These are phyloP conservation scores for Nakaseomyces kungkrabaensis DNA, from an alignment of 1,139 yeast species.

Conservation along the genomic window DNA sequence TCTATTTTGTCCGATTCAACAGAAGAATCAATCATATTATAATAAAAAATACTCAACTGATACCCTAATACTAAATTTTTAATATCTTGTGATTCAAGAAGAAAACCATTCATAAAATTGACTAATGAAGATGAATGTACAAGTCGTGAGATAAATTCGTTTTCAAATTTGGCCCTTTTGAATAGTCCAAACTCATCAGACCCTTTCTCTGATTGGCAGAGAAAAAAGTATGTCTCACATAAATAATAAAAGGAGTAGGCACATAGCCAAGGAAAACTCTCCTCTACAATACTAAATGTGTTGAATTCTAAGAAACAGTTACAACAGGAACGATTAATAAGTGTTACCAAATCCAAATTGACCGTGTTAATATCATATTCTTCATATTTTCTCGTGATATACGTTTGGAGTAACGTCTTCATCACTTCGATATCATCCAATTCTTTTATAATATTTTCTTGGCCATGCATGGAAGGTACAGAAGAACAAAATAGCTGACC, in stretches of 20 bases:
- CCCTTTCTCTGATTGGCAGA: not conserved
- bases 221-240: not conserved
- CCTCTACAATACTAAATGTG: not conserved
- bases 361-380: not conserved
- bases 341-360: not conserved
- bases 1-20: not conserved
- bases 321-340: not conserved
- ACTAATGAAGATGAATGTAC: not conserved
- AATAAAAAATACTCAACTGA: not conserved
- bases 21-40: not conserved
- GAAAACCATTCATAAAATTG: not conserved
- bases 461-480: slow-evolving; percentile 15
- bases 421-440: not conserved
- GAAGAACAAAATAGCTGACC: slow-evolving; percentile 16
- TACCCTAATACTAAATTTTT: not conserved
- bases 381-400: not conserved
- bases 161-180: slow-evolving; percentile 15
- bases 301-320: not conserved
- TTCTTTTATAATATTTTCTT: slow-evolving; percentile 4
- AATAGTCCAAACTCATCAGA: slow-evolving; percentile 7
- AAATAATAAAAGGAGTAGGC: not conserved
- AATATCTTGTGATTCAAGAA: not conserved
- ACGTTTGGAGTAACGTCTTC: not conserved
- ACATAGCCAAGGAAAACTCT: not conserved
- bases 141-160: slow-evolving; percentile 4